A percentile compares a stretch with the other conserved stretches of the same genome.
These are phyloP conservation scores for Dendrobium officinale DNA, from an alignment of 106 monocot genomes.

Conservation along the genomic window DNA sequence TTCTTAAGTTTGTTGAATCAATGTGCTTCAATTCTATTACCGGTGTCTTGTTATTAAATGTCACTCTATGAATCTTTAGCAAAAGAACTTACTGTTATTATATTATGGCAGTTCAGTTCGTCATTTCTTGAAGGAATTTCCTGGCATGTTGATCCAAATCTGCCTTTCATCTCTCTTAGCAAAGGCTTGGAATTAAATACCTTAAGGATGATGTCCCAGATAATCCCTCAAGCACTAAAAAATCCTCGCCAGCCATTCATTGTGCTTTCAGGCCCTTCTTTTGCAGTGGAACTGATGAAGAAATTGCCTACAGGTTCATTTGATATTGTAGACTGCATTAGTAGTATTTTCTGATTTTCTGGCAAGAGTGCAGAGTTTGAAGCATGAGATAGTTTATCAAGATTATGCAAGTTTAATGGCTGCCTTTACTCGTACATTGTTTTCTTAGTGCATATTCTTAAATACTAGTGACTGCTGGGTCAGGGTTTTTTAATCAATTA, in stretches of 20 bases:
- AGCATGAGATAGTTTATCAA: background rate
- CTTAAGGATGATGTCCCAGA: slow-evolving; percentile 87
- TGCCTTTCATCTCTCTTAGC: slow-evolving; percentile 95
- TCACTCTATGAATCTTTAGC: background rate
- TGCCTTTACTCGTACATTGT: background rate
- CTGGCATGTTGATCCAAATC: slow-evolving; percentile 68
- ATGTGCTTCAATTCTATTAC: background rate
- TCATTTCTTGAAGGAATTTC: slow-evolving; percentile 87
- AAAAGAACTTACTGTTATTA: slow-evolving; percentile 19
- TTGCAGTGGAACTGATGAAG: slow-evolving; percentile 83
- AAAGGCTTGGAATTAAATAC: slow-evolving; percentile 95
- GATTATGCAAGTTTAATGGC: background rate
- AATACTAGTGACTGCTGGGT: background rate
- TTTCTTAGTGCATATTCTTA: background rate
- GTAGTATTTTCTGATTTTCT: background rate
- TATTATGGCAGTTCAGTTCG: slow-evolving; percentile 87
- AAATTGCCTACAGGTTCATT: slow-evolving; percentile 88
- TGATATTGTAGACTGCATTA: background rate
- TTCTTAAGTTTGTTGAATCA: background rate
- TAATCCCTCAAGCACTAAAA: slow-evolving; percentile 73
- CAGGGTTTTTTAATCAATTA: background rate
- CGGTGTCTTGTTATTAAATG: background rate
- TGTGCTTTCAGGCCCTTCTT: slow-evolving; percentile 89
- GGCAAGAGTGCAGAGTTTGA: background rate
- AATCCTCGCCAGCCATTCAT: slow-evolving; percentile 83